Percentiles rank a stretch among this genome's conserved stretches.
phyloP scores from a whole-genome alignment of 1,139 yeast genomes.

The Chernovozyma aurita region DNA sequence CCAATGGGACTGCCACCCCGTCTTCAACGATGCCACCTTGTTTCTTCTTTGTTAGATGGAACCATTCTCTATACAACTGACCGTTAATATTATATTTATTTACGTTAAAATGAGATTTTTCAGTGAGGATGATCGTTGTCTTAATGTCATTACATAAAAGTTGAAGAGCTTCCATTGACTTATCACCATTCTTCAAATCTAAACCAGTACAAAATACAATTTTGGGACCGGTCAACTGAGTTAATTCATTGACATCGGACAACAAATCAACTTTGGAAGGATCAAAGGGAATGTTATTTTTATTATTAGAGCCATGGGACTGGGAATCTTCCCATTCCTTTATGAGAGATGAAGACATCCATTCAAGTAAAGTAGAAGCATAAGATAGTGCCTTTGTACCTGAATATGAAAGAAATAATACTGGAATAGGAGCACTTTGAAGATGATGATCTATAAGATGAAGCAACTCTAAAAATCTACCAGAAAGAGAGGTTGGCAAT shows the following conservation, averaged over 20 bases:
- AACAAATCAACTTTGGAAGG: constrained; percentile 59
- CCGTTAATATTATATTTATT: constrained; percentile 24
- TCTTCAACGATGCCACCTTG: constrained; percentile 46
- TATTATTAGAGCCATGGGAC: constrained; percentile 25
- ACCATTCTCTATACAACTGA: constrained; percentile 57
- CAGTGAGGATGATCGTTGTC: constrained; percentile 72
- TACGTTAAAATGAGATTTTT: constrained; percentile 41
- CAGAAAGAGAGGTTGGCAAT: constrained; percentile 80
- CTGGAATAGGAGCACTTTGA: constrained; percentile 59
- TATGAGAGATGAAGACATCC: constrained; percentile 84
- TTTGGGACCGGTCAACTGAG: constrained; percentile 63
- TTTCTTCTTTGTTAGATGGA: constrained; percentile 30
- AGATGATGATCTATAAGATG: constrained; percentile 63
- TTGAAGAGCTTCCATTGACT: constrained; percentile 53
- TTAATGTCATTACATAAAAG: constrained; percentile 59
- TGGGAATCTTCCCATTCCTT: constrained; percentile 69
- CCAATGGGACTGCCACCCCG: constrained; percentile 55
- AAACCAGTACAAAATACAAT: constrained; percentile 79
- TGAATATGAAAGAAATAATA: constrained; percentile 69
- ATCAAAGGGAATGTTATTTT: constrained; percentile 71
- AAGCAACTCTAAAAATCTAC: constrained; percentile 76
- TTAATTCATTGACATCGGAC: constrained; percentile 52
- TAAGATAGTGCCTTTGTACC: constrained; percentile 76
- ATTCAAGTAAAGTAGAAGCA: constrained; percentile 87
- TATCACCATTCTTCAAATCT: constrained; percentile 62